Evolutionary conservation across 805 yeast genomes (phyloP).

Genomic region (Vanderwaltozyma yarrowii): DNA sequence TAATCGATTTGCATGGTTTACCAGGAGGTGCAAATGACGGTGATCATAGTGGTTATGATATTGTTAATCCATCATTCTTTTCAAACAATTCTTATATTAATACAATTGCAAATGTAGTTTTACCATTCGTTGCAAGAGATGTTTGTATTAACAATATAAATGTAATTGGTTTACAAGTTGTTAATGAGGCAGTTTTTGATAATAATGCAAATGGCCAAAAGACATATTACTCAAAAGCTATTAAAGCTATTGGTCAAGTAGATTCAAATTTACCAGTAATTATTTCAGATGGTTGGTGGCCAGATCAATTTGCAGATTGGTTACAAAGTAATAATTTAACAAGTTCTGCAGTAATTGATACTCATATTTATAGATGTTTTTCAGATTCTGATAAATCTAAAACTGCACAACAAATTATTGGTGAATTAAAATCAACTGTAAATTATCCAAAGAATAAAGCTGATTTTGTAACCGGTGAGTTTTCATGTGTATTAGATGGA

Average conservation of each 20-base stretch:
- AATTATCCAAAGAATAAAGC: constrained; percentile 39
- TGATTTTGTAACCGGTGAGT: constrained; percentile 82
- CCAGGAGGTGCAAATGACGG: constrained; percentile 90
- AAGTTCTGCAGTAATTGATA: constrained; percentile 66
- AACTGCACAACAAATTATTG: constrained; percentile 51
- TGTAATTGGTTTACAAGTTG: constrained; percentile 72
- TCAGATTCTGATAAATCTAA: constrained; percentile 62
- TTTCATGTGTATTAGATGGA: constrained; percentile 77
- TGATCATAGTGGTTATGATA: constrained; percentile 69
- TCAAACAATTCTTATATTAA: constrained; percentile 33
- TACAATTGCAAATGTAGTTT: constrained; percentile 37
- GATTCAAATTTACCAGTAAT: constrained; percentile 56
- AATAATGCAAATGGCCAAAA: constrained; percentile 43
- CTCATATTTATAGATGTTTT: constrained; percentile 81
- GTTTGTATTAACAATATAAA: constrained; percentile 45
- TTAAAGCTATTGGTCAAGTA: constrained; percentile 44
- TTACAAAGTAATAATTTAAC: constrained; percentile 31
- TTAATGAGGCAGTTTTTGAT: constrained; percentile 71
- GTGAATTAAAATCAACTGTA: constrained; percentile 42
- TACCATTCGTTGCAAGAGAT: constrained; percentile 55
- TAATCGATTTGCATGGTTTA: constrained; percentile 79
- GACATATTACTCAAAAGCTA: constrained; percentile 56
- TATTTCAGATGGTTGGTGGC: constrained; percentile 93
- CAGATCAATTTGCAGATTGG: constrained; percentile 68
- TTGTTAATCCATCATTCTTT: constrained; percentile 26